phyloP scores from a whole-genome alignment of 2,329 filamentous ascomycete genomes.

The Xylaria hypoxylon region DNA sequence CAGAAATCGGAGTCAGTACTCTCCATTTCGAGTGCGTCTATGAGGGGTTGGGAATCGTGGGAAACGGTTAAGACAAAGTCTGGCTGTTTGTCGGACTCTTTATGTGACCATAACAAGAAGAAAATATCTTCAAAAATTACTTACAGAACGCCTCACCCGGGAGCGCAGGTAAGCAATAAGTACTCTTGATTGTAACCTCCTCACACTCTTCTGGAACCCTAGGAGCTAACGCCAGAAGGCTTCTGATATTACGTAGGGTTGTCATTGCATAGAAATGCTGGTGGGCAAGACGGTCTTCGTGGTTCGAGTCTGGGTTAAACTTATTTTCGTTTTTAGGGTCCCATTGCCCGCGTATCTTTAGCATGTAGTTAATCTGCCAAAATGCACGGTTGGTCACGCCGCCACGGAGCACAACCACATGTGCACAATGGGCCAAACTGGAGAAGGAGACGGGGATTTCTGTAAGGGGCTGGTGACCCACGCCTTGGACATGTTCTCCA shows the following conservation, averaged over 20 bases:
- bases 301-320: neutral
- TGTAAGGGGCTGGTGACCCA: too few species aligned
- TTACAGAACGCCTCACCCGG: slow-evolving; percentile 30
- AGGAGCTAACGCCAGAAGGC: neutral
- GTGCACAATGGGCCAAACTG: neutral
- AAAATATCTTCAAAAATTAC: neutral
- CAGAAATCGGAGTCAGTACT: neutral
- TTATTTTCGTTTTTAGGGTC: neutral
- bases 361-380: slow-evolving; percentile 8
- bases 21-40: neutral
- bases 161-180: slow-evolving; percentile 4
- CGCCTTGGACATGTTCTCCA: neutral
- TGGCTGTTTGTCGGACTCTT: too few species aligned
- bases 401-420: neutral
- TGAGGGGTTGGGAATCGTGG: neutral
- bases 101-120: neutral
- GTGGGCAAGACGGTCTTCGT: neutral
- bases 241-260: neutral
- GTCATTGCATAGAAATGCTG: neutral
- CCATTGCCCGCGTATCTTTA: slow-evolving; percentile 13
- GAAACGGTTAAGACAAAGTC: neutral
- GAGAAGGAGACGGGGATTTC: neutral
- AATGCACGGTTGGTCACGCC: neutral
- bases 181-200: too few species aligned
- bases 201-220: neutral